Evolutionary conservation across 129 eudicot genomes (phyloP), one percentile per base, ranked within the genome.

Genomic region (Centaurea solstitialis): DNA sequence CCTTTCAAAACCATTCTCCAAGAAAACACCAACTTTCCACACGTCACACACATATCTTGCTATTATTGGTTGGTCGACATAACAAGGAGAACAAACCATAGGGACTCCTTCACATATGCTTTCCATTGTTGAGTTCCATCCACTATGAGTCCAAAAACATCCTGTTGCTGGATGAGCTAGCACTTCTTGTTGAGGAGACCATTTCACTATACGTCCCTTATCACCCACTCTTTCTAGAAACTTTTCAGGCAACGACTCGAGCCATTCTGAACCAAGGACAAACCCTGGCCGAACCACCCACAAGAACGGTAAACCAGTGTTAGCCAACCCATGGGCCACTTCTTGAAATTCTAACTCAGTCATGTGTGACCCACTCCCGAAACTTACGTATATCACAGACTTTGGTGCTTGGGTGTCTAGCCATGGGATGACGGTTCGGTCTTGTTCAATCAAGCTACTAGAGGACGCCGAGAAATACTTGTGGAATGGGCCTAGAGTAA

Each of bases 181-280:
- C 47, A 83, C 86, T 39, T 57, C 86, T 45, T 83, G 85, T 28
- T 80, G 88, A 17, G 81, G 85, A 47, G 76, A 77, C 85, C 88
- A 85, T 65, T 66, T 18, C 30, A 78, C 80, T 2, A 84, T 40
- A 59, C 53, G 75, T 23, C 87, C 87, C 40, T 85, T 85, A 26
- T 72, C 79, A 45, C 41, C 57, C 28, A 84, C 80, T 3, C n/a
- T 76, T 18, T 85, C 80, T 13, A 50, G 35, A 20, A 76, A 68
- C 69, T 72, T 59, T 0, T 82, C 77, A 0, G 77, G 62, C 53
- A 77, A 47, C 47, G 5, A 62, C 68, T 69, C 50, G 18, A 18
- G 13, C 69, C 53, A 41, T n/a, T 70, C 50, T 50, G 73, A 61
- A 6, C 76, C 76, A 5, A 3, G 1, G 33, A 79, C 76, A 2